Percentiles rank a stretch among this genome's conserved stretches.
phyloP scores from a whole-genome alignment of 2,329 filamentous ascomycete species.

The Talaromyces albobiverticillius region DNA sequence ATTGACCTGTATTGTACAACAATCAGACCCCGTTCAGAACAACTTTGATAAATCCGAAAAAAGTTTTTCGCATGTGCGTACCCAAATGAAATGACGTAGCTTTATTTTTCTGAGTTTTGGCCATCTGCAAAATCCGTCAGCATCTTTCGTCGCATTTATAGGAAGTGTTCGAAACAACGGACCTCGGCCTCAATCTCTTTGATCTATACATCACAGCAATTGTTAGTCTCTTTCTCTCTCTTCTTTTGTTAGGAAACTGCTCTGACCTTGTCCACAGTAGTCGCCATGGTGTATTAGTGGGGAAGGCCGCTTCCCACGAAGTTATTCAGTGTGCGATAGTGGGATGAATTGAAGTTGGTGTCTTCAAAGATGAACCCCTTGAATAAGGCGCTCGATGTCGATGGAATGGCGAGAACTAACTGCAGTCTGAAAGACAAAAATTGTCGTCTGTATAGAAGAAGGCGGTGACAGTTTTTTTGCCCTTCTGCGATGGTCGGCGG shows the following conservation, averaged over 20 bases:
- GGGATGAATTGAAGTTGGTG: no score
- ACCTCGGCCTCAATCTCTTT: conserved; percentile 96
- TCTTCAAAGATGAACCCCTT: no score
- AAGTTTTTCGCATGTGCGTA: conserved; percentile 24
- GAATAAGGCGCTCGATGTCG: neutral
- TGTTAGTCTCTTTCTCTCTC: neutral
- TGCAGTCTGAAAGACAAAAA: neutral
- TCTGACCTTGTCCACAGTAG: conserved; percentile 90
- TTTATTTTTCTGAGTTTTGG: conserved; percentile 96
- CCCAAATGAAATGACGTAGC: conserved; percentile 89
- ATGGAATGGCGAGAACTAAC: neutral
- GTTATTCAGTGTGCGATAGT: neutral
- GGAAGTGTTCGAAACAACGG: conserved; percentile 36
- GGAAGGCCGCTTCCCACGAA: neutral
- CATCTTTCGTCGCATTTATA: neutral
- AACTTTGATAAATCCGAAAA: no score
- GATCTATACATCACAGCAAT: conserved; percentile 59
- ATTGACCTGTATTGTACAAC: conserved; percentile 55
- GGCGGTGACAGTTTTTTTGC: conserved; percentile 6
- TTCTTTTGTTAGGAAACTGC: neutral
- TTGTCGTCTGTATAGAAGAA: neutral
- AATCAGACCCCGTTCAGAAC: conserved; percentile 13
- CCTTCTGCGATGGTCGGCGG: conserved; percentile 1
- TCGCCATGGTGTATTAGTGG: conserved; percentile 67
- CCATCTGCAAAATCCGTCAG: conserved; percentile 63